Evolutionary conservation across 2,329 filamentous ascomycete species (phyloP).

Genomic region (Colletotrichum chrysophilum): DNA sequence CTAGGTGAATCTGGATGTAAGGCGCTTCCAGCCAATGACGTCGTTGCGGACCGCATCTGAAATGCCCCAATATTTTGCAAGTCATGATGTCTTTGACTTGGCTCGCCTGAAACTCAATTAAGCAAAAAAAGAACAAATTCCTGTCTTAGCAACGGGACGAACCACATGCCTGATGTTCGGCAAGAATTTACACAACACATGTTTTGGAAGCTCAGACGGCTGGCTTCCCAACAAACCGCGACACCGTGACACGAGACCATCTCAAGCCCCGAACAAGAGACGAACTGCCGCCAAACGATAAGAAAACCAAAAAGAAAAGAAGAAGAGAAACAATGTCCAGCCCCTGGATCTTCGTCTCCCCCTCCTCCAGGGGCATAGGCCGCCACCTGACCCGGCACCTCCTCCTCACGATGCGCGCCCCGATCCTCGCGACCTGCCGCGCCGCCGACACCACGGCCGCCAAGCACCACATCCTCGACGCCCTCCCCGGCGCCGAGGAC

Average conservation of each 20-base stretch:
- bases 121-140: not conserved
- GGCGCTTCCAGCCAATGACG: conserved; percentile 10
- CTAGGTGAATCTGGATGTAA: not conserved
- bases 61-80: not conserved
- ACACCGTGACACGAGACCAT: not conserved
- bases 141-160: not conserved
- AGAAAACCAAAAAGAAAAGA: not conserved
- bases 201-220: not conserved
- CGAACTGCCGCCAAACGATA: not conserved
- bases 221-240: not conserved
- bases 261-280: not conserved
- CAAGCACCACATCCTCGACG: conserved; percentile 37
- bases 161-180: not conserved
- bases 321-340: conserved; percentile 39
- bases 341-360: conserved; percentile 56
- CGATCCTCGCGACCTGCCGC: conserved; percentile 51
- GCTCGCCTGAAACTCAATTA: not conserved
- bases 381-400: conserved; percentile 53
- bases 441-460: conserved; percentile 35
- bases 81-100: conserved; percentile 24
- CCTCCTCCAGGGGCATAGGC: conserved; percentile 54
- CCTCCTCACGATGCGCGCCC: conserved; percentile 50
- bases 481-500: conserved; percentile 26
- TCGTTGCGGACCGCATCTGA: not conserved
- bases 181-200: not conserved